Evolutionary conservation across 768 basidiomycete species (phyloP), one percentile per base, ranked within the genome.

Genomic region (Hygrophoropsis aurantiaca): DNA sequence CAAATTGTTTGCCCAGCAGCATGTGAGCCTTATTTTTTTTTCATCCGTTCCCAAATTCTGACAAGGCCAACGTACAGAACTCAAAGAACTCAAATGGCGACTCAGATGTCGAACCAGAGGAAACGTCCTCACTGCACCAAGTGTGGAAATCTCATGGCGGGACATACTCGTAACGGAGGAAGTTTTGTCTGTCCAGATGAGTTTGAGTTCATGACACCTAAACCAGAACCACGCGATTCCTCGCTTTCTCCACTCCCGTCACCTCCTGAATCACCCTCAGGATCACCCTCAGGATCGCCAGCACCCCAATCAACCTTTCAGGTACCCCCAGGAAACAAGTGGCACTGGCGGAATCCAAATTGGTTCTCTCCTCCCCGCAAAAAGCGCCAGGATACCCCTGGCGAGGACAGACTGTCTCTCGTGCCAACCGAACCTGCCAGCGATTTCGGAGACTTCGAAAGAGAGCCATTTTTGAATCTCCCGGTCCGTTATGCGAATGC

Each of bases 271-370:
- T 65, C 65, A 5, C 58, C 62, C 2, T 61, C 67, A n/a, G n/a
- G n/a, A n/a, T 38, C 43, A 11, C 55, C 65, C 19, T 51, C 36
- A 37, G 24, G 49, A 3, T 51, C 55, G 26, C 57, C 53, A 2
- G 47, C 47, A 5, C 47, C 57, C 27, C 49, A 42, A 15, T 35
- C 50, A 0, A 39, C 43, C 16, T 66, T 66, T 19, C 58, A 54
- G 24, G 52, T 62, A 32, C 65, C 65, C 26, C 59, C 59, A 1
- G 66, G 66, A 36, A 23, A 57, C 9, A 55, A 56, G 15, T 66
- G 65, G 65, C 65, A 68, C 38, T 66, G 65, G 65, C 65, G 44
- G 39, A 66, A 66, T 44, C 65, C 65, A 3, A 66, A 66, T 26
- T 66, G 65, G 65, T 49, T 60, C 23, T 68, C 65, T 21, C 65